Percentiles rank a stretch among this genome's conserved stretches.
These are phyloP conservation scores for Starmerella bombicola DNA, from an alignment of 805 yeast genomes.

Conservation along the genomic window DNA sequence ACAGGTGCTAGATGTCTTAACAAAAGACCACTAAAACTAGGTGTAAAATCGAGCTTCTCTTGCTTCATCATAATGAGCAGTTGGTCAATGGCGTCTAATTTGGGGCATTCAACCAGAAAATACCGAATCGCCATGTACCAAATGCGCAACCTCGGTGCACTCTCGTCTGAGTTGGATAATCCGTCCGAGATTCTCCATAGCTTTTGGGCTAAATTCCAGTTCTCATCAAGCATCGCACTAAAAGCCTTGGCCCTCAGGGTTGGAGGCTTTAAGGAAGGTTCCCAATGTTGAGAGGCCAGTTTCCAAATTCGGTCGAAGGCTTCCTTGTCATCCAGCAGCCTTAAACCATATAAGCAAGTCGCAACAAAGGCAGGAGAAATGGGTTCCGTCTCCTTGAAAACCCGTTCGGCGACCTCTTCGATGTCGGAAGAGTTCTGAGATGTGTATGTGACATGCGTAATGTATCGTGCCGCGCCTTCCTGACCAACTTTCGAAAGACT, in stretches of 20 bases:
- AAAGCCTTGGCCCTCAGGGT: slow-evolving; percentile 7
- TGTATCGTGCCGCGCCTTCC: slow-evolving; percentile 11
- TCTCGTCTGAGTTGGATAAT: not conserved
- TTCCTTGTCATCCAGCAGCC: slow-evolving; percentile 13
- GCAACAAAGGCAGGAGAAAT: slow-evolving; percentile 8
- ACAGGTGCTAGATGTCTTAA: slow-evolving; percentile 13
- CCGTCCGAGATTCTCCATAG: slow-evolving; percentile 5
- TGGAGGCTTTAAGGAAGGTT: slow-evolving; percentile 9
- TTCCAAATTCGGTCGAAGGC: slow-evolving; percentile 9
- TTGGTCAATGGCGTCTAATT: slow-evolving; percentile 2
- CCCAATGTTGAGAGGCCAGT: slow-evolving; percentile 4
- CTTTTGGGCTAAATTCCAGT: slow-evolving; percentile 7
- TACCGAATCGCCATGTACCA: slow-evolving; percentile 14
- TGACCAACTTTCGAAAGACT: slow-evolving; percentile 6
- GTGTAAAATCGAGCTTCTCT: slow-evolving; percentile 1
- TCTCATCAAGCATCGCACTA: slow-evolving; percentile 4
- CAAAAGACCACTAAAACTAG: slow-evolving; percentile 14
- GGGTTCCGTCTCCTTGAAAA: not conserved
- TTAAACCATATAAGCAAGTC: slow-evolving; percentile 15
- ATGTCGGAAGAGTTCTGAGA: slow-evolving; percentile 16
- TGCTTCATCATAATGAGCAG: slow-evolving; percentile 10
- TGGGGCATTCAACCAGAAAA: not conserved
- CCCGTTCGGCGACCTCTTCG: slow-evolving; percentile 10
- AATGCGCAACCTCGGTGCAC: not conserved
- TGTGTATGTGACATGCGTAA: slow-evolving; percentile 9